phyloP scores from a whole-genome alignment of 148 eudicot genomes.

The Suaeda aralocaspica region DNA sequence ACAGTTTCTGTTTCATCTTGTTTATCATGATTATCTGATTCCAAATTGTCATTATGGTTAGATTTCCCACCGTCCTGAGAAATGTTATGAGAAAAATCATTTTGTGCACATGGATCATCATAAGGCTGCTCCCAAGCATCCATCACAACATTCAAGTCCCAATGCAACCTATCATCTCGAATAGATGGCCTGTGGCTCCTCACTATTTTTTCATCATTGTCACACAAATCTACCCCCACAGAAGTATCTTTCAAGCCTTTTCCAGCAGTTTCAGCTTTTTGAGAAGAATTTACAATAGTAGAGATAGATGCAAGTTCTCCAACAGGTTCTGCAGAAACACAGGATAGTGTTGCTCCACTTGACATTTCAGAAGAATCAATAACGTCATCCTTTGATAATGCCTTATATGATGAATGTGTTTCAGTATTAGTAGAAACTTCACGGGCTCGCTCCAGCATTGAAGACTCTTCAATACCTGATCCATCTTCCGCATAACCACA shows the following conservation, averaged over 20 bases:
- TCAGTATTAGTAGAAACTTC: conserved; percentile 16
- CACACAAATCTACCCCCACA: conserved; percentile 16
- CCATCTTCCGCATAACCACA: conserved; percentile 29
- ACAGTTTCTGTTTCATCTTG: conserved; percentile 11
- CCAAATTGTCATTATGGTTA: background rate
- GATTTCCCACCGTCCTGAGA: conserved; percentile 12
- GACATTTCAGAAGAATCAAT: conserved; percentile 23
- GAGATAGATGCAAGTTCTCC: conserved; percentile 26
- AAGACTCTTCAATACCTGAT: conserved; percentile 25
- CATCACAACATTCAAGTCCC: conserved; percentile 84
- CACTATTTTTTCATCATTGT: conserved; percentile 23
- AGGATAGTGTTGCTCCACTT: conserved; percentile 32
- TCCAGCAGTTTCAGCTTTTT: conserved; percentile 14
- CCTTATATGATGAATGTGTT: conserved; percentile 20
- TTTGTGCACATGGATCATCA: conserved; percentile 25
- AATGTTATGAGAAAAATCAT: conserved; percentile 14
- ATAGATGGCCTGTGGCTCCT: conserved; percentile 21
- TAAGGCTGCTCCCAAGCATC: conserved; percentile 73
- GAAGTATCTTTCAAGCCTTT: conserved; percentile 19
- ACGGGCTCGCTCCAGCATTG: conserved; percentile 14
- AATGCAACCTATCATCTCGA: conserved; percentile 49
- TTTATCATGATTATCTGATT: conserved; percentile 11
- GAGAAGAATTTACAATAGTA: conserved; percentile 24
- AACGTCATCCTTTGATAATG: conserved; percentile 23
- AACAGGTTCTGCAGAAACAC: conserved; percentile 27